Percentiles rank a stretch among this genome's conserved stretches.
phyloP scores from a whole-genome alignment of 495 filamentous ascomycete species.

The Parmelia sp. region DNA sequence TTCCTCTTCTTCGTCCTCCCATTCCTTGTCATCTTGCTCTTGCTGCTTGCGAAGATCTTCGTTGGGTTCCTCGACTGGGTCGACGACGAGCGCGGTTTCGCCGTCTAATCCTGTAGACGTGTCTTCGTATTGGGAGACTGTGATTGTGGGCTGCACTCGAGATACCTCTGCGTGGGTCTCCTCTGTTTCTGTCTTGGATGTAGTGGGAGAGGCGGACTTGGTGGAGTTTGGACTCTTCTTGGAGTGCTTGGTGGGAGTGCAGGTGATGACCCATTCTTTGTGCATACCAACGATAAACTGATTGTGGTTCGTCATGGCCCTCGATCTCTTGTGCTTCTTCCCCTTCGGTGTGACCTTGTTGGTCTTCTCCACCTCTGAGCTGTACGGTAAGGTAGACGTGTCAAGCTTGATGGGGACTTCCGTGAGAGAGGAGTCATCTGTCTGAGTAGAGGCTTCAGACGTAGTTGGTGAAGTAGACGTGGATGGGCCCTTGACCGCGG shows the following conservation, averaged over 20 bases:
- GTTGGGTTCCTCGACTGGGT: neutral
- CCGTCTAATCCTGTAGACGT: neutral
- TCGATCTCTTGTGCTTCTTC: neutral
- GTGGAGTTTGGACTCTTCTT: neutral
- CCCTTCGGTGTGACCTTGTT: neutral
- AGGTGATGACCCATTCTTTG: conserved; percentile 4
- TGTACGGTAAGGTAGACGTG: neutral
- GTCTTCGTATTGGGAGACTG: neutral
- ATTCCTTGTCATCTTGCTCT: neutral
- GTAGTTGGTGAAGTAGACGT: neutral
- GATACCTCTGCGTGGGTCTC: neutral
- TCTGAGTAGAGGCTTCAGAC: conserved; percentile 8
- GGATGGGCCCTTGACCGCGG: neutral
- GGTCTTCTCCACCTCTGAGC: neutral
- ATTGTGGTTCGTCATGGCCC: neutral
- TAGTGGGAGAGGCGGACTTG: neutral
- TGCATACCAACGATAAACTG: conserved; percentile 4
- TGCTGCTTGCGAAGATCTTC: conserved; percentile 10
- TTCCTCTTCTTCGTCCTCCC: conserved; percentile 10
- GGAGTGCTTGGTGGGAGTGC: conserved; percentile 2
- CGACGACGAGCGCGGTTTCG: neutral
- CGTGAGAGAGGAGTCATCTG: neutral
- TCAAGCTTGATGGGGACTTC: neutral
- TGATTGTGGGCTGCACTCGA: neutral
- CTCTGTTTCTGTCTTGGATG: neutral